phyloP scores from a whole-genome alignment of 1,284 basidiomycete genomes.

The Moesziomyces parantarcticus region DNA sequence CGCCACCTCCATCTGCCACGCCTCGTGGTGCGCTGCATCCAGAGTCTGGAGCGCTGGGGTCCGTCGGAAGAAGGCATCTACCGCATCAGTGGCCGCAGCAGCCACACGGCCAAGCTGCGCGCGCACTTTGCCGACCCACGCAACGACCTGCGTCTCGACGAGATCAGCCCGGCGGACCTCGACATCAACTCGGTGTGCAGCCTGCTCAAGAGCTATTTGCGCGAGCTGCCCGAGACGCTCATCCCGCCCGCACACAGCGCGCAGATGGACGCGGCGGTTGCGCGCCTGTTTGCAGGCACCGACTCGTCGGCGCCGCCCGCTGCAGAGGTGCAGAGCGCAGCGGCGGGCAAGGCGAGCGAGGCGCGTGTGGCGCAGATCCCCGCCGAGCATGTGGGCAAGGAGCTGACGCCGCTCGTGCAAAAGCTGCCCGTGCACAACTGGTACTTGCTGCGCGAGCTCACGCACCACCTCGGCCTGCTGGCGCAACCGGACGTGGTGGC shows the following conservation, averaged over 20 bases:
- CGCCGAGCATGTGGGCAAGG: background rate
- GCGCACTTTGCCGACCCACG: constrained; percentile 44
- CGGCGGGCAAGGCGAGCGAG: constrained; percentile 15
- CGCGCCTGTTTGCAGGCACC: constrained; percentile 9
- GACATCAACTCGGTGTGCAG: constrained; percentile 66
- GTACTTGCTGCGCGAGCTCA: constrained; percentile 64
- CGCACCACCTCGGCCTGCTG: constrained; percentile 52
- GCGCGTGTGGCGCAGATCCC: constrained; percentile 11
- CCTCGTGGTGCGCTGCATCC: constrained; percentile 60
- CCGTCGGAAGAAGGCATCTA: constrained; percentile 64
- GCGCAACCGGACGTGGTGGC: constrained; percentile 34
- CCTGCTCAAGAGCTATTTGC: constrained; percentile 62
- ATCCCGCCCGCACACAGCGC: constrained; percentile 27
- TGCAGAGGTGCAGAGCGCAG: background rate
- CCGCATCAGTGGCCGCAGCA: constrained; percentile 60
- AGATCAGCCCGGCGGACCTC: constrained; percentile 61
- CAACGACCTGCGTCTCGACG: constrained; percentile 51
- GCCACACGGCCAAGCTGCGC: constrained; percentile 60
- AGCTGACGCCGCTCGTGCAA: constrained; percentile 40
- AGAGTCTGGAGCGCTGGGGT: constrained; percentile 62
- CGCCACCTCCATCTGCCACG: constrained; percentile 52
- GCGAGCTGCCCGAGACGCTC: constrained; percentile 59
- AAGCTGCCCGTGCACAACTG: constrained; percentile 54
- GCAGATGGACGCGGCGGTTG: constrained; percentile 35
- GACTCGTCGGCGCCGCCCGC: background rate